phyloP scores from a whole-genome alignment of 2,329 filamentous ascomycete genomes.

The Fusarium sp. region DNA sequence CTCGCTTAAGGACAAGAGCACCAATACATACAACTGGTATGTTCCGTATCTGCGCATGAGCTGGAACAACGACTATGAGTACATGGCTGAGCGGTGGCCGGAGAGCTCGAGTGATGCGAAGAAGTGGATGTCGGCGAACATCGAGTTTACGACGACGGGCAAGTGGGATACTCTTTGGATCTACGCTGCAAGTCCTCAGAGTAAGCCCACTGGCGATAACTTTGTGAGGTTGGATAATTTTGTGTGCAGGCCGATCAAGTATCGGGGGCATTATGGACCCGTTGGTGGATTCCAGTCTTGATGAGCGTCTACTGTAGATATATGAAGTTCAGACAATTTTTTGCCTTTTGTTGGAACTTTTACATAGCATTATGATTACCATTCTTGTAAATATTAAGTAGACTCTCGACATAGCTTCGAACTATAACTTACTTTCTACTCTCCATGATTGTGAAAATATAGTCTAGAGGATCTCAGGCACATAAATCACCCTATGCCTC shows the following conservation, averaged over 20 bases:
- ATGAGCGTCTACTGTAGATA: too few relatives aligned
- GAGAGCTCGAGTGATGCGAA: background rate
- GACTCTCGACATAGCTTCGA: too few relatives aligned
- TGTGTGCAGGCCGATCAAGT: conserved; percentile 4
- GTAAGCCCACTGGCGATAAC: background rate
- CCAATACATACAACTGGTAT: background rate
- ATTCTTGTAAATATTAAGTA: too few relatives aligned
- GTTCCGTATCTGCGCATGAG: conserved; percentile 13
- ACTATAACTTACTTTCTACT: too few relatives aligned
- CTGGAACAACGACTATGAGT: conserved; percentile 8
- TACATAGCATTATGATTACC: too few relatives aligned
- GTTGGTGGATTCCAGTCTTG: background rate
- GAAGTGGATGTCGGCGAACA: background rate
- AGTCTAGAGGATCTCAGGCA: too few relatives aligned
- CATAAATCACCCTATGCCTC: too few relatives aligned
- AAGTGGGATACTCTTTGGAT: conserved; percentile 6
- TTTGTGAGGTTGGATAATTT: conserved; percentile 13
- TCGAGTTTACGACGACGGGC: conserved; percentile 5
- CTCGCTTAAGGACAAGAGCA: background rate
- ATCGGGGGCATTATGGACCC: conserved; percentile 4
- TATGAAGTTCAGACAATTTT: too few relatives aligned
- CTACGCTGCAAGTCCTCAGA: conserved; percentile 6
- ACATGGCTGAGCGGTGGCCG: too few relatives aligned
- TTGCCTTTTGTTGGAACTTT: too few relatives aligned
- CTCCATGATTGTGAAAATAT: too few relatives aligned